Percentiles rank a stretch among this genome's conserved stretches.
phyloP scores from a whole-genome alignment of 1,284 basidiomycete genomes.

The Ustilago lituana region DNA sequence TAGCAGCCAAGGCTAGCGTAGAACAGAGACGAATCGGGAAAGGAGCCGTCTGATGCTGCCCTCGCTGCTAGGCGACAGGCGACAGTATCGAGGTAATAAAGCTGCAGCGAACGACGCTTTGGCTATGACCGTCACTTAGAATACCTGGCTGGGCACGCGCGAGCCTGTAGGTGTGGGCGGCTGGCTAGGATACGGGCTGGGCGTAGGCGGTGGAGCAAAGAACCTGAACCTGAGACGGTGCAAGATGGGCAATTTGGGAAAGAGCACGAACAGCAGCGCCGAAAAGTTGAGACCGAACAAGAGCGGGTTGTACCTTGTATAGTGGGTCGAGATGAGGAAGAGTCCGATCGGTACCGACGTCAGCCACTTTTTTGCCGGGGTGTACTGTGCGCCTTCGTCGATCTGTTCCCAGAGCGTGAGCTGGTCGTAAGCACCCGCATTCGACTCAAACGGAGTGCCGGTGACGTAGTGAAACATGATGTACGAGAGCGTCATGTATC shows the following conservation, averaged over 20 bases:
- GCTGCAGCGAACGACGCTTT: no score
- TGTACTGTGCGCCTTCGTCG: conserved; percentile 97
- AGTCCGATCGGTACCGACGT: conserved; percentile 88
- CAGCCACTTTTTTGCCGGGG: conserved; percentile 97
- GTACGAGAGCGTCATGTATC: conserved; percentile 93
- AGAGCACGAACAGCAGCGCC: conserved; percentile 83
- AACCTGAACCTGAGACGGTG: conserved; percentile 56
- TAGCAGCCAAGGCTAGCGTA: no score
- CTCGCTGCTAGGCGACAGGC: no score
- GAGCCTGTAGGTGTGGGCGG: conserved; percentile 54
- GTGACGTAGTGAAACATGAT: conserved; percentile 99
- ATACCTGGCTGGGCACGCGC: conserved; percentile 25
- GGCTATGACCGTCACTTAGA: no score
- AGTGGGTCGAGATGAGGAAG: conserved; percentile 98
- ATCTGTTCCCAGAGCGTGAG: conserved; percentile 99
- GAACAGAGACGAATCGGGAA: no score
- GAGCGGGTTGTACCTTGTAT: conserved; percentile 83
- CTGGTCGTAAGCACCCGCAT: conserved; percentile 92
- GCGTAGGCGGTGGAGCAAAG: conserved; percentile 35
- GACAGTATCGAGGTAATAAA: no score
- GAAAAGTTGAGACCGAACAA: conserved; percentile 90
- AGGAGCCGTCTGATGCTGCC: no score
- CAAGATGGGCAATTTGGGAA: conserved; percentile 90
- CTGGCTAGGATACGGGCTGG: conserved; percentile 46
- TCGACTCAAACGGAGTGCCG: conserved; percentile 90